Evolutionary conservation across 345 rosid genomes (phyloP).

Genomic region (Populus davidiana): DNA sequence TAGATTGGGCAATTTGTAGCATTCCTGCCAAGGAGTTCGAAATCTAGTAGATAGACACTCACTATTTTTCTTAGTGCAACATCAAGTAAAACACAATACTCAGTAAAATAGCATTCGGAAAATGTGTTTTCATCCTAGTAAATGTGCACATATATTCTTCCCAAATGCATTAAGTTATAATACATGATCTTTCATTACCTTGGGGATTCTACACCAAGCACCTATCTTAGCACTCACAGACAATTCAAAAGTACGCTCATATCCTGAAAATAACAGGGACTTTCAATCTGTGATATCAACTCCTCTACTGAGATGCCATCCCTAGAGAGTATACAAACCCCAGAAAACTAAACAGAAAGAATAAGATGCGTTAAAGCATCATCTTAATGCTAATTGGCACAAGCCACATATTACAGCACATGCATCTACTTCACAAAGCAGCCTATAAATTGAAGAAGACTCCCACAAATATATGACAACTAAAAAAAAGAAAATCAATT

Average conservation of each 20-base stretch:
- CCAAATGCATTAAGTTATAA: background rate
- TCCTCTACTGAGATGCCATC: background rate
- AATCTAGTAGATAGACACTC: background rate
- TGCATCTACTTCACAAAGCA: background rate
- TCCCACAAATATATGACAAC: background rate
- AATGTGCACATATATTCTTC: background rate
- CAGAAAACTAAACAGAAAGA: background rate
- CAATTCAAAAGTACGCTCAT: background rate
- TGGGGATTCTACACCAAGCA: background rate
- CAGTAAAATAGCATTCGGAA: background rate
- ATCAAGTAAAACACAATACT: background rate
- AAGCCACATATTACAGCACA: background rate
- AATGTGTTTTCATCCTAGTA: background rate
- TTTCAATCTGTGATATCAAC: background rate
- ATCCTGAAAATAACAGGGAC: background rate
- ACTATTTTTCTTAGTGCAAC: background rate
- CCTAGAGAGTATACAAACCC: background rate
- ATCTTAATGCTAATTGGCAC: background rate
- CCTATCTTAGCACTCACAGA: background rate
- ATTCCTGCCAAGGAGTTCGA: background rate
- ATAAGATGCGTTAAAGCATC: background rate
- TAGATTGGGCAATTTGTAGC: background rate
- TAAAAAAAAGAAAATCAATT: background rate
- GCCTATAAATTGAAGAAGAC: background rate
- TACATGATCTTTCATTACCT: background rate